A percentile compares a stretch with the other conserved stretches of the same genome.
These are phyloP conservation scores for Tephrocybe sp. DNA, from an alignment of 768 basidiomycete genomes.

Conservation along the genomic window DNA sequence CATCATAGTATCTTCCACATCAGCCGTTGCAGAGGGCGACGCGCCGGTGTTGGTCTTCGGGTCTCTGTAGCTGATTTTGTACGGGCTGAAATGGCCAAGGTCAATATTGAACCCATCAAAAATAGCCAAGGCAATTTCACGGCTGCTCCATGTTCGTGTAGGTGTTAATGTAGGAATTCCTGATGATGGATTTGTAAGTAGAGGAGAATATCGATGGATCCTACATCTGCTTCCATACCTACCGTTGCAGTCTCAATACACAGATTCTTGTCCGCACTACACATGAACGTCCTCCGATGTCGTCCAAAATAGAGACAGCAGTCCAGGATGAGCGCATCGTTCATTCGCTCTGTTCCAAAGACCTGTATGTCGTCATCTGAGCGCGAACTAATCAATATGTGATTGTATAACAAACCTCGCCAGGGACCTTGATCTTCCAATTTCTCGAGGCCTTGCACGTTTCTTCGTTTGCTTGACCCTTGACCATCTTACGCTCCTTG, in stretches of 20 bases:
- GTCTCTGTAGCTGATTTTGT: slow-evolving; percentile 38
- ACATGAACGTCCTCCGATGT: slow-evolving; percentile 54
- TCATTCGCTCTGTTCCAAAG: slow-evolving; percentile 33
- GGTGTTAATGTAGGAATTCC: slow-evolving; percentile 40
- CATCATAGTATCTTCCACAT: slow-evolving; percentile 53
- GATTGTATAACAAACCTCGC: slow-evolving; percentile 37
- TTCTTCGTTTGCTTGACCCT: slow-evolving; percentile 62
- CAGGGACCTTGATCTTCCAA: slow-evolving; percentile 53
- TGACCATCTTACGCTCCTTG: slow-evolving; percentile 53
- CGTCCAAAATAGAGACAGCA: slow-evolving; percentile 66
- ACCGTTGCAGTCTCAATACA: slow-evolving; percentile 39
- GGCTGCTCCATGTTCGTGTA: slow-evolving; percentile 44
- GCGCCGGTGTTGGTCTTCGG: slow-evolving; percentile 17
- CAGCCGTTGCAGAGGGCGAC: slow-evolving; percentile 18
- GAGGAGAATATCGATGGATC: too few species aligned
- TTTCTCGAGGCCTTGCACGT: slow-evolving; percentile 60
- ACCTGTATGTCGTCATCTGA: slow-evolving; percentile 12
- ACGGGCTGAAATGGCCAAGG: slow-evolving; percentile 38
- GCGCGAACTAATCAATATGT: background rate
- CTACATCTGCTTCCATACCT: slow-evolving; percentile 25
- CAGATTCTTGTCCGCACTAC: slow-evolving; percentile 71
- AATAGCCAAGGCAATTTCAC: slow-evolving; percentile 47
- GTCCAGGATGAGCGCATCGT: slow-evolving; percentile 75
- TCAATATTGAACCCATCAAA: slow-evolving; percentile 38
- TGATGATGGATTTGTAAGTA: too few species aligned